Percentiles rank a stretch among this genome's conserved stretches.
Conservation (phyloP, 2,329 filamentous ascomycete genomes). For the Apiospora marii region DNA sequence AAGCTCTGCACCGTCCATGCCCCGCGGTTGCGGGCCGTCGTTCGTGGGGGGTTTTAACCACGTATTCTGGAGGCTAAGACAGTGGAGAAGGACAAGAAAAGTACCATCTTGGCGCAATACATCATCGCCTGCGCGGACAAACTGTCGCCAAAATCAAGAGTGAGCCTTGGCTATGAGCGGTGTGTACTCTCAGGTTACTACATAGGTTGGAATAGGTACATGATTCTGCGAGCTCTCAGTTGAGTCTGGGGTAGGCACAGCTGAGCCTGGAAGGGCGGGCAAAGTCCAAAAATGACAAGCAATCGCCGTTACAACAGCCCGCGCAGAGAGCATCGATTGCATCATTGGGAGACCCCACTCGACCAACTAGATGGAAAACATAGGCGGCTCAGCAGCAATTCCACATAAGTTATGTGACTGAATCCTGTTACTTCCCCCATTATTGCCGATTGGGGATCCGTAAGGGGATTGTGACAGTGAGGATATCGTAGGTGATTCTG, state of each 20-base stretch:
- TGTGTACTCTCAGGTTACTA: background rate
- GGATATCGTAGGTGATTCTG: background rate
- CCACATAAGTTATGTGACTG: background rate
- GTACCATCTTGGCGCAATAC: slow-evolving; percentile 11
- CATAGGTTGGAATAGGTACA: background rate
- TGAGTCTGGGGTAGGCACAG: too few relatives aligned
- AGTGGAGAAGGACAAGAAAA: background rate
- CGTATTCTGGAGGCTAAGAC: background rate
- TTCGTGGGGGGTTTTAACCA: slow-evolving; percentile 1
- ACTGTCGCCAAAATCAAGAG: background rate
- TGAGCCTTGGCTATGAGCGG: background rate
- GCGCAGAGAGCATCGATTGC: background rate
- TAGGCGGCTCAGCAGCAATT: background rate
- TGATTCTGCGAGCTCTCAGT: background rate
- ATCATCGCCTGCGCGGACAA: background rate
- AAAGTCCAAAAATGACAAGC: too few relatives aligned
- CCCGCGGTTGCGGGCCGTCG: slow-evolving; percentile 10
- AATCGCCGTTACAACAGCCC: background rate
- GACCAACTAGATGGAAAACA: background rate
- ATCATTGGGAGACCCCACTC: background rate
- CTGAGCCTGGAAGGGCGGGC: background rate
- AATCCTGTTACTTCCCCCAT: background rate
- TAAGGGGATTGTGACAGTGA: too few relatives aligned
- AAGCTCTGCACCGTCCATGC: slow-evolving; percentile 14
- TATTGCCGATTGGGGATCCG: background rate